Evolutionary conservation across 2,329 filamentous ascomycete species (phyloP), one percentile per base, ranked within the genome.

Genomic region (Coniella lustricola): DNA sequence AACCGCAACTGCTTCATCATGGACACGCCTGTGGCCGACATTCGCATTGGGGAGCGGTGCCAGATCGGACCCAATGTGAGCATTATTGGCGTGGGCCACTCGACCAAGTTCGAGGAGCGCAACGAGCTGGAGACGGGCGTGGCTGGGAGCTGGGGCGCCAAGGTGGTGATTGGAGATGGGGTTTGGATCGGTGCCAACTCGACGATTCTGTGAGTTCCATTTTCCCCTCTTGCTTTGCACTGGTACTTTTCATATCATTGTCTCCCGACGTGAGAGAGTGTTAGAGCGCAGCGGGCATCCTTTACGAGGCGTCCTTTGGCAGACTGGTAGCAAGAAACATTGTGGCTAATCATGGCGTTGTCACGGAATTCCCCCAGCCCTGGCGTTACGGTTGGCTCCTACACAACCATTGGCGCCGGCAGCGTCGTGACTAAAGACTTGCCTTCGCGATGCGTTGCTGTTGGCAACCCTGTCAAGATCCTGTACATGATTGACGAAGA

Each of bases 181-280:
- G 67, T 67, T 25, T 71, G 67, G 66, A 64, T 71, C 37, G 67
- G 68, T 2, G 63, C 61, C 12, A 59, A 62, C 16, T 66, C 59
- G 7, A 63, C 57, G 3, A 64, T 71, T 32, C 39, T 70, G 56
- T 62, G 35, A 57, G 61, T 43, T 12, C 25, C 25, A 5, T 29
- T 29, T 29, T 10, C 25, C 10, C 10, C 10, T 29, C 25, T 29
- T 10, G 5, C 10, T 29, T 29, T 29, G 5, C 5, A 10, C 10
- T 29, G 5, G 5, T 29, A 5, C 25, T 29, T 29, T 29, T 29
- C 25, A 5, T 10, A 10, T 29, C 10, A 5, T 10, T 29, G 5
- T 10, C 25, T 29, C 10, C 25, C 10, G n/a, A n/a, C n/a, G n/a
- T n/a, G n/a, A n/a, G n/a, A n/a, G n/a, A n/a, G n/a, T n/a, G n/a